Percentiles rank a stretch among this genome's conserved stretches.
These are phyloP conservation scores for Trametes elegans DNA, from an alignment of 768 basidiomycete species.

Conservation along the genomic window DNA sequence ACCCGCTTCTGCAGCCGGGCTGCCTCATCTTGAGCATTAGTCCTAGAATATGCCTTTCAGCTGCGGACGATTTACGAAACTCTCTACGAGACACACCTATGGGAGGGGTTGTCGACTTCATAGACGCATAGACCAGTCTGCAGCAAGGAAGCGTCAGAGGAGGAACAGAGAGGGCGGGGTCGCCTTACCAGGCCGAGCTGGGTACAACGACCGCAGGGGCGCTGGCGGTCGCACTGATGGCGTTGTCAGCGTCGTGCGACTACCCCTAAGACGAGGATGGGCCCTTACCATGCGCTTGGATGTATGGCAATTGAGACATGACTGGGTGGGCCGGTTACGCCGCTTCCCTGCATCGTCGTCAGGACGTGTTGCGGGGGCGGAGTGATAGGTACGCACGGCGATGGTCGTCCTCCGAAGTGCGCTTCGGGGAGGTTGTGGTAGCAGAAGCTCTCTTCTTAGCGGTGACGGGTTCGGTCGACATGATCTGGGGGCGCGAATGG, in stretches of 20 bases:
- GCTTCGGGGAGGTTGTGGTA: conserved; percentile 26
- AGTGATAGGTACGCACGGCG: conserved; percentile 29
- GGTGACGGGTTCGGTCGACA: conserved; percentile 24
- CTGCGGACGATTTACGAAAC: too few species aligned
- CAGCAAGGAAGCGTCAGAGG: not conserved
- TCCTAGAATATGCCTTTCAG: not conserved
- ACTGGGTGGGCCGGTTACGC: conserved; percentile 72
- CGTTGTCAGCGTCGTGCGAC: not conserved
- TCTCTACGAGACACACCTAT: conserved; percentile 37
- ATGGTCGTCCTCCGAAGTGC: conserved; percentile 47
- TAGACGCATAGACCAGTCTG: conserved; percentile 84
- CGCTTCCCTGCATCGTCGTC: conserved; percentile 33
- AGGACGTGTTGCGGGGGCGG: conserved; percentile 26
- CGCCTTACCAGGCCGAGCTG: conserved; percentile 39
- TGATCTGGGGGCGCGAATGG: conserved; percentile 17
- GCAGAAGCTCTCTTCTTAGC: conserved; percentile 30
- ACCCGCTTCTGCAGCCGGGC: conserved; percentile 69
- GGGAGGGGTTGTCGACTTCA: conserved; percentile 74
- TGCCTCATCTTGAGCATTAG: conserved; percentile 54
- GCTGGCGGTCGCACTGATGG: conserved; percentile 45
- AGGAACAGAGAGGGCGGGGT: not conserved
- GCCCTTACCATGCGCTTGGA: conserved; percentile 66
- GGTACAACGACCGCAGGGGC: conserved; percentile 46
- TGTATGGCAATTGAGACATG: conserved; percentile 70
- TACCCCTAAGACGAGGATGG: too few species aligned